phyloP scores from a whole-genome alignment of 2,329 filamentous ascomycete species.

The Colletotrichum cuscutae region DNA sequence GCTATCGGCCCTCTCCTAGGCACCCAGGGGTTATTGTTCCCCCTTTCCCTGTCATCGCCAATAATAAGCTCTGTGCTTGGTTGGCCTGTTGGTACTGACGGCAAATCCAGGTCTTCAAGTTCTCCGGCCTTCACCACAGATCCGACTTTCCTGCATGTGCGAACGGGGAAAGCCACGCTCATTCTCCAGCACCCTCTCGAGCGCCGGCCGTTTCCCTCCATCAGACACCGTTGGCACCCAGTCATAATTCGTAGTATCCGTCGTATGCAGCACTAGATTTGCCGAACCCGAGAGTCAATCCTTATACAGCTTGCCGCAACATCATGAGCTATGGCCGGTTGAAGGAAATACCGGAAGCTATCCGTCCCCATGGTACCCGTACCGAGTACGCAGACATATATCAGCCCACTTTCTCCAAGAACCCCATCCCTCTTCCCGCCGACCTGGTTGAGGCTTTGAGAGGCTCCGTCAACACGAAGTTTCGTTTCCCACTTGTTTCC shows the following conservation, averaged over 20 bases:
- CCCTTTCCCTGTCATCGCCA: background rate
- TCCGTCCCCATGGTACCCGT: background rate
- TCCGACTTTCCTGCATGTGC: background rate
- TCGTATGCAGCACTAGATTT: background rate
- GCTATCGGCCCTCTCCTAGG: background rate
- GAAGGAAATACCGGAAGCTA: background rate
- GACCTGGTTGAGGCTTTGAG: conserved; percentile 12
- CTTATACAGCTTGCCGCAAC: background rate
- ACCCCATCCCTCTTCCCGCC: background rate
- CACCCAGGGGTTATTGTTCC: background rate
- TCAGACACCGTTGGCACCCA: background rate
- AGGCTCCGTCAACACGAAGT: background rate
- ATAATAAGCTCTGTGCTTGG: background rate
- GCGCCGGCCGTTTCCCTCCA: background rate
- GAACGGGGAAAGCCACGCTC: background rate
- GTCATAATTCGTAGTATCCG: background rate
- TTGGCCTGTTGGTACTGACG: conserved; percentile 4
- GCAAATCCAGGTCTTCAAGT: background rate
- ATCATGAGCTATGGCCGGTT: background rate
- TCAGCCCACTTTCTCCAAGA: conserved; percentile 26
- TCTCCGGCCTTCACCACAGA: background rate
- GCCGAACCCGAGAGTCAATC: background rate
- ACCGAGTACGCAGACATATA: background rate
- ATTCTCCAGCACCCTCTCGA: background rate
- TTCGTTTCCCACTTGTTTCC: background rate